Conservation (phyloP, 306 rosid species). For the cucumber (Cucumis sativus) region Cucumber_9930_V3 NC_026661.2:22221001-22221500, state of each 20-base stretch:
- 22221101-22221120: background rate
- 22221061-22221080: conserved; percentile 27
- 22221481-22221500: conserved; percentile 29
- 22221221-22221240: conserved; percentile 28
- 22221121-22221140: conserved; percentile 17
- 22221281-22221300: conserved; percentile 33
- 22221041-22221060: background rate
- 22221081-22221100: conserved; percentile 20
- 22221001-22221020: background rate
- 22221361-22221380: conserved; percentile 23
- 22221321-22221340: conserved; percentile 18
- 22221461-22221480: conserved; percentile 30
- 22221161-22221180: background rate
- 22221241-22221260: conserved; percentile 37
- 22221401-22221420: conserved; percentile 20
- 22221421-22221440: conserved; percentile 8
- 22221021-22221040: background rate
- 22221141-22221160: conserved; percentile 15
- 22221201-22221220: conserved; percentile 19
- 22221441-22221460: conserved; percentile 33
- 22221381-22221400: background rate
- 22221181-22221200: background rate
- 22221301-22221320: conserved; percentile 28
- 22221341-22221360: conserved; percentile 24
- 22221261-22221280: conserved; percentile 17